Evolutionary conservation across 768 basidiomycete species (phyloP), one percentile per base, ranked within the genome.

Genomic region (Pleurotus cornucopiae): DNA sequence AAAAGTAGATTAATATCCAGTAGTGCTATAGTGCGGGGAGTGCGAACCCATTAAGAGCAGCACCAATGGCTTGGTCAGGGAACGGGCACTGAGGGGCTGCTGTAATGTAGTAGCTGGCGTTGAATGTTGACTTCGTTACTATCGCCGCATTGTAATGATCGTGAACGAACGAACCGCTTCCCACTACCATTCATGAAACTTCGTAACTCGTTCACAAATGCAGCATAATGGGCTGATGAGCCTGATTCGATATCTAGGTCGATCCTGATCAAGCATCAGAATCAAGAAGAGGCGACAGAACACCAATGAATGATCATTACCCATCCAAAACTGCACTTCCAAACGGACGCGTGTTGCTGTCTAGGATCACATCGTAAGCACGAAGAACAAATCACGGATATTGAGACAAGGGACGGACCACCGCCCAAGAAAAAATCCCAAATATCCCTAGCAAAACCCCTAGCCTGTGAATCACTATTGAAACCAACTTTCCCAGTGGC

Each of bases 161-260:
- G 30, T 20, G 9, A 25, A 47, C 30, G 39, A 30, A 37, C 72
- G 45, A 57, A 81, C 80, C 73, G 65, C 71, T 86, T 88, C 59
- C 64, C 69, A 4, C 78, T 76, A 18, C 73, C 73, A 47, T 71
- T 71, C 9, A 78, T 71, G 34, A 81, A 73, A 6, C 80, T 70
- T 26, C 82, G 73, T 20, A 87, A 69, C 54, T 76, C 71, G 52
- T 71, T 79, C 38, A 83, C 79, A 60, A 85, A 81, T 0, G 78
- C 76, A 18, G 73, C 73, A 60, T 82, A 85, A 54, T 76, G 71
- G 2, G 76, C 72, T 9, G 72, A 65, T 3, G 72, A 71, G 9
- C 87, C 87, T 23, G 79, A 77, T 67, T 89, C 88, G 55, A 90
- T 86, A 63, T 89, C 88, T 46, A 90, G 66, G 67, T 90, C 88